Base-by-base conservation (phyloP, 2,329 filamentous ascomycete species). In the Sporothrix dimorphospora region DNA sequence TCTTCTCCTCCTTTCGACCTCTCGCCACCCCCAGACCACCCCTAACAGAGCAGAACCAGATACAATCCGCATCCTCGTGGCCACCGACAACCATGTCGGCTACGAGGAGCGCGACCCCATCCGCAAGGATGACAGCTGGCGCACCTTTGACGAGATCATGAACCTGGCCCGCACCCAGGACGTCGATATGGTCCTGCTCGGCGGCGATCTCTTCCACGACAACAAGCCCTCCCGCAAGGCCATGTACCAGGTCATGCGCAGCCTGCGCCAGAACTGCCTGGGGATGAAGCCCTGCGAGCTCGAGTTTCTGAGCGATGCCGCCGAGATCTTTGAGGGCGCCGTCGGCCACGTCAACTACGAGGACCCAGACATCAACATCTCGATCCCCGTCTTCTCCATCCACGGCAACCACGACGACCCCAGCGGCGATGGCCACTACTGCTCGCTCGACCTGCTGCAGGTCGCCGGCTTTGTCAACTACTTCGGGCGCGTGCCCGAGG, bases 341-440 rank as follows among this genome's bases (percentile, higher is more conserved):
- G 97, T 98, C 79, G 91, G 94, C 67, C 92, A 98, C 80, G 95
- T 97, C 81, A 99, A 99, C 81, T 99, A 99, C 81, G 94, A 98
- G 81, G 96, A 99, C 78, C 90, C 93, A 30, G 94, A 99, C 77
- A 98, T 99, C 81, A 99, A 99, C 78, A 90, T 99, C 73, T 93
- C 94, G 0, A 98, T 98, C 71, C 96, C 96, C 0, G 94, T 99
- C 38, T 99, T 99, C 79, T 97, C 95, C 0, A 99, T 99, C 53
- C 97, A 99, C 78, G 96, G 96, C 61, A 99, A 99, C 78, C 96
- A 99, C 79, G 96, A 99, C 79, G 96, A 99, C 79, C 96, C 96
- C 0, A 97, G 94, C n/a, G 96, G 96, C 11, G 94, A 98, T 78
- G 96, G 94, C 12, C 93, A 97, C 79, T 91, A 92, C 75, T 97